Evolutionary conservation across 2,329 filamentous ascomycete species (phyloP).

Genomic region (Blastomyces gilchristii): DNA sequence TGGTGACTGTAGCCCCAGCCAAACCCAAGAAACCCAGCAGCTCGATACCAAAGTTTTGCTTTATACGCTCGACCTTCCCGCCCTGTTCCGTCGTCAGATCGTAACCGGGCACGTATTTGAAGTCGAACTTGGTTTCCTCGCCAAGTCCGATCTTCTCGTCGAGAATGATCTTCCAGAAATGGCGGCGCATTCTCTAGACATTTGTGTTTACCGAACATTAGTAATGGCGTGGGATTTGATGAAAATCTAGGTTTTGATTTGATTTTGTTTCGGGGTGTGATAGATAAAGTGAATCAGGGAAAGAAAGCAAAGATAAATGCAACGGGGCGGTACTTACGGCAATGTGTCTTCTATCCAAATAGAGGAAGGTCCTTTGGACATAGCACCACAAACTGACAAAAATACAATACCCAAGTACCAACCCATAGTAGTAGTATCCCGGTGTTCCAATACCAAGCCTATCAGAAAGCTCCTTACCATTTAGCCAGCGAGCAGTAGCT

Average conservation of each 20-base stretch:
- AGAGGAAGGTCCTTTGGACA: slow-evolving; percentile 39
- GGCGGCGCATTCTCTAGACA: slow-evolving; percentile 33
- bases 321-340: slow-evolving; percentile 26
- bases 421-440: slow-evolving; percentile 46
- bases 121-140: slow-evolving; percentile 54
- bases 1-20: background rate
- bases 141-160: slow-evolving; percentile 56
- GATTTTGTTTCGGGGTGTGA: background rate
- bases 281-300: background rate
- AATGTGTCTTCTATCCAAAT: slow-evolving; percentile 45
- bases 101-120: slow-evolving; percentile 58
- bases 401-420: slow-evolving; percentile 57
- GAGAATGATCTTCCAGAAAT: slow-evolving; percentile 53
- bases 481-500: slow-evolving; percentile 59
- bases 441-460: slow-evolving; percentile 50
- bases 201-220: slow-evolving; percentile 7
- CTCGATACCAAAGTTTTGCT: background rate
- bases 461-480: slow-evolving; percentile 53
- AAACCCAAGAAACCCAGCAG: slow-evolving; percentile 5
- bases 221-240: background rate
- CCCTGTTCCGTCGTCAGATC: slow-evolving; percentile 6
- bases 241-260: background rate
- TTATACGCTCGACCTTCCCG: background rate
- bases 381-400: slow-evolving; percentile 48
- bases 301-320: too few relatives aligned